These are phyloP conservation scores for Wickerhamomyces sydowiorum DNA, from an alignment of 805 yeast species.

Conservation along the genomic window DNA sequence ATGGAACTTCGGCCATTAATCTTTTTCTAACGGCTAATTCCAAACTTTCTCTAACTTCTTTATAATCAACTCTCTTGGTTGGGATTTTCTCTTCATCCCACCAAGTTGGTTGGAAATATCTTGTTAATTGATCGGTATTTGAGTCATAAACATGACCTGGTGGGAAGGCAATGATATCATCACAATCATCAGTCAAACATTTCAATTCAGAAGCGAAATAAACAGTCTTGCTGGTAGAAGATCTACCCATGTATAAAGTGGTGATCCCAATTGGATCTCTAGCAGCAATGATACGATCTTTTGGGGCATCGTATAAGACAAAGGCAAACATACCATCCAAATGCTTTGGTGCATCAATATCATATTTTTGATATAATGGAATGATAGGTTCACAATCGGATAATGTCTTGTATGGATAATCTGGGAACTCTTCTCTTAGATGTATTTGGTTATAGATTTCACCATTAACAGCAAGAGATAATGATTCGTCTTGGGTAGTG, in stretches of 20 bases:
- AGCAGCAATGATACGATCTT: conserved; percentile 90
- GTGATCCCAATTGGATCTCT: conserved; percentile 98
- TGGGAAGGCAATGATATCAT: conserved; percentile 87
- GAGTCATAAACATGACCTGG: conserved; percentile 98
- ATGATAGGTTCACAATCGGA: conserved; percentile 98
- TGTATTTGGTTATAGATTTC: conserved; percentile 97
- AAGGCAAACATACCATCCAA: conserved; percentile 99
- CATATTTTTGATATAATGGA: conserved; percentile 86
- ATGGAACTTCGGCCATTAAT: conserved; percentile 99
- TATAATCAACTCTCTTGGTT: conserved; percentile 67
- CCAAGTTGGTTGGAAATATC: conserved; percentile 94
- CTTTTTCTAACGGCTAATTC: conserved; percentile 98
- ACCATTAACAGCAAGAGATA: conserved; percentile 86
- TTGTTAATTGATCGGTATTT: conserved; percentile 72
- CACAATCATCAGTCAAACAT: conserved; percentile 93
- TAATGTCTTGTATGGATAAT: conserved; percentile 76
- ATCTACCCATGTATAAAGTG: conserved; percentile 91
- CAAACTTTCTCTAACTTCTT: conserved; percentile 66
- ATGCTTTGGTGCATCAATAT: conserved; percentile 81
- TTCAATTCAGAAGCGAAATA: conserved; percentile 94
- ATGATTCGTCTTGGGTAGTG: conserved; percentile 68
- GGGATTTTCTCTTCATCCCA: conserved; percentile 82
- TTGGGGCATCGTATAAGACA: conserved; percentile 77
- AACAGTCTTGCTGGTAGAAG: conserved; percentile 65
- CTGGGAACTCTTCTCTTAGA: conserved; percentile 68